Base-by-base conservation (phyloP, 257 asterid genomes). In the Capsicum pubescens region DNA sequence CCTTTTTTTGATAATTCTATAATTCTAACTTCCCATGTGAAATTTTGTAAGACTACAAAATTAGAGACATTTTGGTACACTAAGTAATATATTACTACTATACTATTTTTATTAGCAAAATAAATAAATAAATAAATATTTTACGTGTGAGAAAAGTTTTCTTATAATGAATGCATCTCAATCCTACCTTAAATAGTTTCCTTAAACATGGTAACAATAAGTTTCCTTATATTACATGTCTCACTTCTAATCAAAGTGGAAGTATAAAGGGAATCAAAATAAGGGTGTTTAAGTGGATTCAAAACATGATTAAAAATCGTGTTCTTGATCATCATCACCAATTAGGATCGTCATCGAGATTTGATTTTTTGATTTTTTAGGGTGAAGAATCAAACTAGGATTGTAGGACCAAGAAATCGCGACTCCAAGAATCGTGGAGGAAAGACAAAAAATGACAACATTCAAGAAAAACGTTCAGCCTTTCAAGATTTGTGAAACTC, bases 241-340 rank as follows among this genome's bases (percentile, higher is more conserved):
- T 32, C 17, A 7, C 50, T 2, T 26, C 32, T 26, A 26, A 46
- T 46, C 42, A 21, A 46, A 50, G 39, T 72, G 80, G 48, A 72
- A 72, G 80, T 48, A 72, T 46, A 12, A 46, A n/a, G 11, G 80
- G 3, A 5, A 72, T 72, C 3, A 72, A n/a, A 11, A 46, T 72
- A 44, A 48, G 80, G 7, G n/a, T 72, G 42, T 72, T 72, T 35
- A 72, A 72, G 9, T 72, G 80, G 59, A n/a, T 21, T 8, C 80
- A 72, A 72, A 19, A 72, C 11, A 72, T 72, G 80, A 72, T 72
- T 2, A 72, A 48, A n/a, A 48, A 19, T 72, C 42, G 6, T 72
- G 11, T 48, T 21, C 8, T 7, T 72, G 35, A 5, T 19, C 58
- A 48, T 19, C 6, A 13, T 72, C 7, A 21, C 10, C 59, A 19